Evolutionary conservation across 2,329 filamentous ascomycete genomes (phyloP), one percentile per base, ranked within the genome.

Genomic region (Colletotrichum incanum): DNA sequence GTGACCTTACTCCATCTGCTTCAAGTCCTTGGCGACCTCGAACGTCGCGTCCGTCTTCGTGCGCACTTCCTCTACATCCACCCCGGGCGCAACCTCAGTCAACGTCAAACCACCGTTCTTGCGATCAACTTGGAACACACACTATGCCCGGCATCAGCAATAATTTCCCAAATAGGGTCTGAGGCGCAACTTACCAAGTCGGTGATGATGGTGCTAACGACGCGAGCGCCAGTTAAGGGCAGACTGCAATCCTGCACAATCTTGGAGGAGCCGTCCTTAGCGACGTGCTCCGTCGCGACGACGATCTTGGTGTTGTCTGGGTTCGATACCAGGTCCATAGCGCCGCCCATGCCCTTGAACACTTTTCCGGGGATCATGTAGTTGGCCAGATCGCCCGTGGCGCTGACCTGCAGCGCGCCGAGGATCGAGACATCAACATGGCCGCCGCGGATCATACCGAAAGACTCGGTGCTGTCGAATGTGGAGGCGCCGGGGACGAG

Each of bases 341-440:
- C 92, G 37, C 92, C 92, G 73, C 94, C 94, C 91, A 97, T 96
- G 23, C 94, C 94, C 86, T 96, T 96, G 83, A 95, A 91, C 14
- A 94, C 90, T 82, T 96, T 96, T 31, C 94, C 94, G 0, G 94
- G 94, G 74, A 97, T 93, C 92, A 96, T 96, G 86, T 94, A 97
- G 83, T 96, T 96, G 56, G 94, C 94, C 65, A 97, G 83, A 79
- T 97, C 94, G 34, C 94, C 94, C 2, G 89, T 86, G 0, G 93
- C 93, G 75, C 90, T 92, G 28, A 96, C 94, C 84, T 97, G 93
- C 75, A 96, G 90, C 2, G 94, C 92, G 4, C 94, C 94, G 0
- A 97, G 88, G 77, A 97, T 94, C 0, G 93, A 94, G 6, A 97
- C 92, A 78, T 97, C 92, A 52, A 97, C 91, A 77, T 95, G 93